Conservation (phyloP, 2,329 filamentous ascomycete genomes). For the Apiospora marii region DNA sequence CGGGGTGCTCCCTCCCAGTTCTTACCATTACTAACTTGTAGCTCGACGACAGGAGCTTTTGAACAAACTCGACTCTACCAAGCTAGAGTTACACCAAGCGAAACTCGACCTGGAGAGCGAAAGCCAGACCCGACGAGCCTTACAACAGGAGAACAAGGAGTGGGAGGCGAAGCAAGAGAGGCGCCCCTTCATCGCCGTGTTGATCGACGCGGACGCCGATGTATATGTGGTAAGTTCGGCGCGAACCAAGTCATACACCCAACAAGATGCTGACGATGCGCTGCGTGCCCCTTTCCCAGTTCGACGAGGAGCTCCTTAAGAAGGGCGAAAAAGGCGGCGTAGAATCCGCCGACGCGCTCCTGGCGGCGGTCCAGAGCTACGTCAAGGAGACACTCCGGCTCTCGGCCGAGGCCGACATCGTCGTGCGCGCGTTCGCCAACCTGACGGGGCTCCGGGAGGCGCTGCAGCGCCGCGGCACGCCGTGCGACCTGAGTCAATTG, state of each 20-base stretch:
- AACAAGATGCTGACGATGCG: neutral
- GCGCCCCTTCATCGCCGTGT: neutral
- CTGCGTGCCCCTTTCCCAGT: neutral
- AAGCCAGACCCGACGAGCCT: neutral
- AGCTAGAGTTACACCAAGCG: neutral
- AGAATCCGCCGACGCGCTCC: neutral
- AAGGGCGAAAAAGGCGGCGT: neutral
- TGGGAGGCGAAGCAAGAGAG: neutral
- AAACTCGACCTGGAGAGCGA: neutral
- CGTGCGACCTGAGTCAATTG: neutral
- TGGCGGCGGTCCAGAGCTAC: conserved; percentile 1
- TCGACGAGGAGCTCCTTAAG: neutral
- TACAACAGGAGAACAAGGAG: conserved; percentile 12
- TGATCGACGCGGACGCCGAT: conserved; percentile 9
- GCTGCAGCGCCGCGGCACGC: neutral
- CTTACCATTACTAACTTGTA: neutral
- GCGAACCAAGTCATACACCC: neutral
- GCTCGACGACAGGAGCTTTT: neutral
- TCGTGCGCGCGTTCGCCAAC: neutral
- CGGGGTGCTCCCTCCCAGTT: too few relatives aligned
- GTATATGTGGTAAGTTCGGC: neutral
- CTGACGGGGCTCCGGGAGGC: neutral
- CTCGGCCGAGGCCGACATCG: neutral
- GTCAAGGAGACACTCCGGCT: neutral
- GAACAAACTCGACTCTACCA: neutral